Base-by-base conservation (phyloP, 257 asterid species). In the Ajuga chamaepitys region DNA sequence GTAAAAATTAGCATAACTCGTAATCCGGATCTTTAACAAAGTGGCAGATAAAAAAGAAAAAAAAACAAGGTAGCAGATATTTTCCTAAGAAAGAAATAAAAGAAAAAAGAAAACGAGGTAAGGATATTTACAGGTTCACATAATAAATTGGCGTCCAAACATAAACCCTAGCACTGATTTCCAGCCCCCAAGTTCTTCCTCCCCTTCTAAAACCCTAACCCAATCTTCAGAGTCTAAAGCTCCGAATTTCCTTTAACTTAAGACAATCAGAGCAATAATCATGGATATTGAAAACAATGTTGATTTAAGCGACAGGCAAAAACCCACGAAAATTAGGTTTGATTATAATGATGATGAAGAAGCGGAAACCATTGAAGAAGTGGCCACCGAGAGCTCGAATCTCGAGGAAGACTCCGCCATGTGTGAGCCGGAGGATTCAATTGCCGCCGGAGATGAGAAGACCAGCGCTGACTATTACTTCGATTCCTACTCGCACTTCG, bases 401-500 rank as follows among this genome's bases (percentile, higher is more conserved):
- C 63, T 84, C 1, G 96, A 85, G 66, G 89, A 77, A 57, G 97
- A 92, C 69, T 64, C 82, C 40, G 40, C 85, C 76, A 87, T 89
- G 92, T 74, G 77, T 68, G 91, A 85, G 66, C 85, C 80, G 32
- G 91, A 81, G 44, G 80, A 52, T 24, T 74, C 86, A 3, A 18
- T 32, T 14, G 54, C 26, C 40, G 74, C 59, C 16, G 87, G 78
- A 24, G 86, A 77, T 50, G 87, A 87, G 55, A 89, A 88, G 79
- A 93, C 99, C 66, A 88, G 97, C 77, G 95, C 96, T 20, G 99
- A 93, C 70, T 93, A 93, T 78, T 93, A 89, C 83, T 93, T 93
- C 70, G 97, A 94, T 63, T 94, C 99, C 16, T 94, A 94, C 75
- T 88, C 97, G 5, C 99, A 94, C 64, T 94, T 94, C 47, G 99